Base-by-base conservation (phyloP, 768 basidiomycete genomes). In the Phylloporus sp. region DNA sequence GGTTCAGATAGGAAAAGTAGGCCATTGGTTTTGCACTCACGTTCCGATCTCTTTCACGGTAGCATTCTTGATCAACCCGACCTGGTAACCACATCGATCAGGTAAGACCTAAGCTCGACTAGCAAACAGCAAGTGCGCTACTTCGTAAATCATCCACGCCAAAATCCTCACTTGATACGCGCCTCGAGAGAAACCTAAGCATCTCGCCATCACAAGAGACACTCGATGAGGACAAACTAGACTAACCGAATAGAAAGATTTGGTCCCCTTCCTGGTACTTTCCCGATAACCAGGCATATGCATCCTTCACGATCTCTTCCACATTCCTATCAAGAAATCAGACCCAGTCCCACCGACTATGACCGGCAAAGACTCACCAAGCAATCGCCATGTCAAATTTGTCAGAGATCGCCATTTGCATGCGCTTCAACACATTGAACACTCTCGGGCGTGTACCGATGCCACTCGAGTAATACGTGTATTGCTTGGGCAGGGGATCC, bases 171-270 rank as follows among this genome's bases (percentile, higher is more conserved):
- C 70, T 35, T 71, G 67, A 52, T 72, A 73, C 18, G 71, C 70
- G 4, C 75, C 74, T 32, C 76, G 63, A 28, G 74, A 76, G 53
- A 77, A 77, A 7, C 67, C 67, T 68, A 24, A 22, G 27, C 12
- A 36, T 1, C 15, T 28, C 10, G 24, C 36, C 45, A 29, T 44
- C 15, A 24, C 32, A n/a, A 29, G 32, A 39, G 36, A 23, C 8
- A 18, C 27, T 16, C n/a, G 29, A 4, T 5, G 27, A 24, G 23
- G 12, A 29, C 16, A 7, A 23, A 35, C 9, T 1, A 28, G 29
- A 50, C 50, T 36, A 40, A 68, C 68, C 68, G 26, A 68, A 67
- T 9, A 70, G 50, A 52, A 53, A 70, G 43, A 68, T 68, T 11
- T 49, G 50, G 35, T 70, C 68, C 10, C 64, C 66, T 13, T 56